Evolutionary conservation across 208 protist species (phyloP).

Genomic region (Trypanosomatidae sp.): DNA sequence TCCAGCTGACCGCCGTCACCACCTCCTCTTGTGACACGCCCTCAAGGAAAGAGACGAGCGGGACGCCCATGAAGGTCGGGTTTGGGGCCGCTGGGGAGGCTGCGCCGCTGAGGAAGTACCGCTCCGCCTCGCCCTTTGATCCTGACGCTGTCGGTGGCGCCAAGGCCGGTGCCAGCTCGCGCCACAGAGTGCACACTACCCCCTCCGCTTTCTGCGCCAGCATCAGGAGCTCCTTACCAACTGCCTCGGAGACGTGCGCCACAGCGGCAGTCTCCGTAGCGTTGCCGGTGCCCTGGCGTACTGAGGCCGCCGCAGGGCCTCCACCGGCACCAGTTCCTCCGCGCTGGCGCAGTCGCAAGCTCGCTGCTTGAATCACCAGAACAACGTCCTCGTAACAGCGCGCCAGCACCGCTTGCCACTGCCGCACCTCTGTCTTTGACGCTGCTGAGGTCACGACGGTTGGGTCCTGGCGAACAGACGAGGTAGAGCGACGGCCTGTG

Average conservation of each 20-base stretch:
- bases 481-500: neutral
- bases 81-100: conserved; percentile 6
- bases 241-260: conserved; percentile 11
- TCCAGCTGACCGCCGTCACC: conserved; percentile 23
- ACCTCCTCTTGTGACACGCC: conserved; percentile 15
- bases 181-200: conserved; percentile 20
- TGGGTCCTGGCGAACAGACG: neutral
- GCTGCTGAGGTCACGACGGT: neutral
- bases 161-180: conserved; percentile 13
- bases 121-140: conserved; percentile 2
- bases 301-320: neutral
- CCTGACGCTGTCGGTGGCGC: neutral
- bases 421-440: conserved; percentile 1
- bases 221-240: conserved; percentile 12
- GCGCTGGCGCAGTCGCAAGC: conserved; percentile 23
- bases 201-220: conserved; percentile 20
- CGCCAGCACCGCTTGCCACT: conserved; percentile 19
- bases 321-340: conserved; percentile 2
- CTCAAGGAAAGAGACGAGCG: conserved; percentile 17
- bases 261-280: neutral
- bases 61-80: conserved; percentile 9
- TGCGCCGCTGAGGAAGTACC: neutral
- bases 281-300: neutral
- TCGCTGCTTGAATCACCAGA: conserved; percentile 25
- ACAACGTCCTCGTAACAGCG: conserved; percentile 19